Evolutionary conservation across 1,284 basidiomycete genomes (phyloP), one percentile per base, ranked within the genome.

Genomic region (Cutaneotrichosporon curvatum): DNA sequence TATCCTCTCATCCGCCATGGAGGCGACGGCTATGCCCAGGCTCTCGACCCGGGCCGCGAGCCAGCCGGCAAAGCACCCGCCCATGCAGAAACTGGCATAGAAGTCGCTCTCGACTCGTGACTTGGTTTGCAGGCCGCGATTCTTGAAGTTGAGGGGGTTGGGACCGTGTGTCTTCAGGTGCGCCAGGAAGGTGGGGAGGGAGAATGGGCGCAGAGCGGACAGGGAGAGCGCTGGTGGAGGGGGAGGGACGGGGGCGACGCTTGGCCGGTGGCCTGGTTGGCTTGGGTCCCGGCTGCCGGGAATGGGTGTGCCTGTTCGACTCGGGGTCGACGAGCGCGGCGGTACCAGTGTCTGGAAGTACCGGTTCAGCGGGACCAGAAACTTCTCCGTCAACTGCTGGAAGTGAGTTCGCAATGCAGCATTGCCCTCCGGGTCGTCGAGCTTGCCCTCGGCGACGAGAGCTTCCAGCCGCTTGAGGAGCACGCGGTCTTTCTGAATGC

Each of bases 271-370:
- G 30, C 7, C 50, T 50, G 16, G 43, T 47, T 11, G 53, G 44
- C 7, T 38, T 39, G 21, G 44, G 36, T 15, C 48, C 38, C n/a
- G n/a, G n/a, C n/a, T n/a, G n/a, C n/a, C n/a, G 43, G 40, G 47
- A 30, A 18, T 35, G 43, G 23, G 34, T 6, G 23, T 37, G 28
- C 34, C 19, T 20, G 48, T 31, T 4, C 48, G 33, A 18, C 18
- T 37, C 15, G 36, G 23, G 6, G 37, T 21, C 8, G 37, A 30
- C 2, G 50, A 38, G 5, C 44, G 51, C 4, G 65, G 66, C 21
- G 88, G 88, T 59, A 92, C 86, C 45, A 92, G 79, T 0, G 85
- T 87, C 53, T 90, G 86, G 40, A 97, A 82, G 74, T 97, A 97
- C 52, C 92, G 82, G 60, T 92, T 85, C 3, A 98, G 76, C 0